Percentiles rank a stretch among this genome's conserved stretches.
Evolutionary conservation across 2,329 filamentous ascomycete species (phyloP).

Genomic region (Stylonectria norvegica): DNA sequence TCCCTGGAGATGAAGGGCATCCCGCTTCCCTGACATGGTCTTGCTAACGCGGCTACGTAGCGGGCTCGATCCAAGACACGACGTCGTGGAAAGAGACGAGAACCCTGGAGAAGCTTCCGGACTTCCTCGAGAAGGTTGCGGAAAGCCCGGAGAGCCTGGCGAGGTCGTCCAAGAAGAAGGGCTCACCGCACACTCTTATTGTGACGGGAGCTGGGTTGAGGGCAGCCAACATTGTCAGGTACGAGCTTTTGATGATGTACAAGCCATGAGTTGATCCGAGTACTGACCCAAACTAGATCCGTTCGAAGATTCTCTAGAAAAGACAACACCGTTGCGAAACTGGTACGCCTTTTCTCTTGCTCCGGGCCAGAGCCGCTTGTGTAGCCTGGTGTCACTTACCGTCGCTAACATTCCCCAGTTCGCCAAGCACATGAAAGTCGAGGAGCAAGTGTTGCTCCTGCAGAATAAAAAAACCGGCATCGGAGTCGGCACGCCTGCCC

Average conservation of each 20-base stretch:
- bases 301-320: slow-evolving; percentile 78
- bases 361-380: neutral
- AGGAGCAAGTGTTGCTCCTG: slow-evolving; percentile 77
- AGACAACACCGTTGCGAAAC: slow-evolving; percentile 74
- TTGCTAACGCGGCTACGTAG: slow-evolving; percentile 39
- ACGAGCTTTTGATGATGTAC: slow-evolving; percentile 17
- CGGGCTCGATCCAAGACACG: slow-evolving; percentile 73
- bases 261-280: neutral
- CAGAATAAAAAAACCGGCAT: slow-evolving; percentile 71
- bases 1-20: no score
- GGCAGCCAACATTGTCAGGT: slow-evolving; percentile 80
- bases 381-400: neutral
- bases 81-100: slow-evolving; percentile 67
- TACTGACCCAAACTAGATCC: slow-evolving; percentile 46
- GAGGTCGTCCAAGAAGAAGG: slow-evolving; percentile 64
- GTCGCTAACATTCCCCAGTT: slow-evolving; percentile 48
- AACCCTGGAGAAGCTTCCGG: slow-evolving; percentile 68
- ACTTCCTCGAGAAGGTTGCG: slow-evolving; percentile 69
- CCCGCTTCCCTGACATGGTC: no score
- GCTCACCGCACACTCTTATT: slow-evolving; percentile 80
- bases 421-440: slow-evolving; percentile 95
- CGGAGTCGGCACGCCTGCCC: slow-evolving; percentile 83
- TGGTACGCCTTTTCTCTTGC: slow-evolving; percentile 44
- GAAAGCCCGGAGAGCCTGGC: slow-evolving; percentile 57
- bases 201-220: slow-evolving; percentile 81